Percentiles rank a stretch among this genome's conserved stretches.
Evolutionary conservation across 2,329 filamentous ascomycete genomes (phyloP).

Genomic region (Aspergillus tanneri): DNA sequence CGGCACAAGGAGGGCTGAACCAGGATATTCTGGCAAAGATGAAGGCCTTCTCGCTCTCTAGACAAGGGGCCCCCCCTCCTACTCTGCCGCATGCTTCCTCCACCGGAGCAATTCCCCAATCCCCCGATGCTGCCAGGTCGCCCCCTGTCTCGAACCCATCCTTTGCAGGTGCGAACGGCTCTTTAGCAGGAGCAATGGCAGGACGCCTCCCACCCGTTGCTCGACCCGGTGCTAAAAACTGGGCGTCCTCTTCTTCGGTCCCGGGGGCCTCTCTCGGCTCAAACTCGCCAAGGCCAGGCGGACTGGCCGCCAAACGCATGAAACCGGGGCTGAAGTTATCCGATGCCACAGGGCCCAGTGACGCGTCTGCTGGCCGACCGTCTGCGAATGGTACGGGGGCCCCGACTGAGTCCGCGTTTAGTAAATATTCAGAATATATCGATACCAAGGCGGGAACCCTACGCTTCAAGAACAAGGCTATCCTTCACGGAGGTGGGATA

Average conservation of each 20-base stretch:
- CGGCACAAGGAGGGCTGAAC: slow-evolving; percentile 53
- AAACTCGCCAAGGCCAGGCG: slow-evolving; percentile 44
- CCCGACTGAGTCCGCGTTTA: slow-evolving; percentile 55
- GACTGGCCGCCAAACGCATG: slow-evolving; percentile 48
- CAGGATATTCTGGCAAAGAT: slow-evolving; percentile 68
- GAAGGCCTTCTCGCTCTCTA: slow-evolving; percentile 66
- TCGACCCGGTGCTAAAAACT: slow-evolving; percentile 36
- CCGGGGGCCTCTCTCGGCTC: slow-evolving; percentile 33
- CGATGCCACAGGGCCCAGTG: slow-evolving; percentile 49
- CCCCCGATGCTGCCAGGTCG: slow-evolving; percentile 5
- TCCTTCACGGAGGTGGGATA: slow-evolving; percentile 84
- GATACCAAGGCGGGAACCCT: slow-evolving; percentile 89
- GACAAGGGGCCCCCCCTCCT: slow-evolving; percentile 59
- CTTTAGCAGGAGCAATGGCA: slow-evolving; percentile 32
- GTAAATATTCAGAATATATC: slow-evolving; percentile 76
- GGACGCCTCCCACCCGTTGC: slow-evolving; percentile 28
- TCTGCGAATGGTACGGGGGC: slow-evolving; percentile 30
- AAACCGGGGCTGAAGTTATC: slow-evolving; percentile 51
- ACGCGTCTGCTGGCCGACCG: slow-evolving; percentile 44
- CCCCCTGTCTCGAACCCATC: slow-evolving; percentile 13
- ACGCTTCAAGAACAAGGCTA: slow-evolving; percentile 88
- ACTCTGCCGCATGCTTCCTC: slow-evolving; percentile 34
- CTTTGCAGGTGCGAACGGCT: slow-evolving; percentile 22
- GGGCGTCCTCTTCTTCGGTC: slow-evolving; percentile 30
- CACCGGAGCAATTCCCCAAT: slow-evolving; percentile 33